Conservation (phyloP, 1,284 basidiomycete genomes). For the Papiliotrema nemorosa region DNA sequence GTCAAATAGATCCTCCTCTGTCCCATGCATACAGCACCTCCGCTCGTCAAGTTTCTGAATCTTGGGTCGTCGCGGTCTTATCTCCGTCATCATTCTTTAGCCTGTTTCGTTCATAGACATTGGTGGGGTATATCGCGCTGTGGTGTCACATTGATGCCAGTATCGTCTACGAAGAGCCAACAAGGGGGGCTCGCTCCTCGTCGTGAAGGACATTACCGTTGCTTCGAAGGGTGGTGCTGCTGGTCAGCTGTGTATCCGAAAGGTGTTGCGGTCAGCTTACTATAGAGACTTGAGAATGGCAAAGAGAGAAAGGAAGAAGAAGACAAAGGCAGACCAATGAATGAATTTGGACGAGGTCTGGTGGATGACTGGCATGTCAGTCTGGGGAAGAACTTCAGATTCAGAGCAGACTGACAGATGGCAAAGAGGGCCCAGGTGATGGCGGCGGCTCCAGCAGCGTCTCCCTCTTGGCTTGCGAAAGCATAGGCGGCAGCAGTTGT, state of each 20-base stretch:
- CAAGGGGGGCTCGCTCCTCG: constrained; percentile 78
- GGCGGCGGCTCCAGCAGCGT: constrained; percentile 53
- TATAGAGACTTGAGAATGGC: constrained; percentile 67
- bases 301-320: constrained; percentile 77
- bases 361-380: constrained; percentile 52
- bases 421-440: constrained; percentile 48
- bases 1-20: not conserved
- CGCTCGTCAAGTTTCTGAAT: not conserved
- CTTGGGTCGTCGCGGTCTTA: not conserved
- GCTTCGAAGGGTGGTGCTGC: constrained; percentile 40
- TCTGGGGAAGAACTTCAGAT: not conserved
- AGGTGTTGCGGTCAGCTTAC: constrained; percentile 22
- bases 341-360: constrained; percentile 63
- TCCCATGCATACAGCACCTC: not conserved
- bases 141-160: too few species aligned
- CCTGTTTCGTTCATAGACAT: not conserved
- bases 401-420: constrained; percentile 36
- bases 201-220: constrained; percentile 61
- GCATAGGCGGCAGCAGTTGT: constrained; percentile 87
- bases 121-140: not conserved
- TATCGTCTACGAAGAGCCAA: constrained; percentile 15
- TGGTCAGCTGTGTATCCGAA: not conserved
- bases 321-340: constrained; percentile 82
- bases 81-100: not conserved
- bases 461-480: constrained; percentile 82